Evolutionary conservation across 108 stramenopile species (phyloP).

Genomic region (Nitzschia sp.): DNA sequence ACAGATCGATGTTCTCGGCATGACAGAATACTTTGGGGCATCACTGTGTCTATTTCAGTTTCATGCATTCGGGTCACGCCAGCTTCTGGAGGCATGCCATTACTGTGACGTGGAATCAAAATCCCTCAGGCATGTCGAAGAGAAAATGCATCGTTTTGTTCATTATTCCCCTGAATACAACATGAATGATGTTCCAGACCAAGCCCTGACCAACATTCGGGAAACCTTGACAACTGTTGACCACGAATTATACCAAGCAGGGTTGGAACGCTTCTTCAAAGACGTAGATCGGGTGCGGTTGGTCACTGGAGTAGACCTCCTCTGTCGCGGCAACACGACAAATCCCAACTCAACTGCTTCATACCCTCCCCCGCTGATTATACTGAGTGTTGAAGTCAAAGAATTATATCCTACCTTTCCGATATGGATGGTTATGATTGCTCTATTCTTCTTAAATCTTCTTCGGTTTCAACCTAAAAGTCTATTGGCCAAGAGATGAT

Average conservation of each 20-base stretch:
- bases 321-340: slow-evolving; percentile 4
- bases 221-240: not conserved
- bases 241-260: not conserved
- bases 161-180: not conserved
- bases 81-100: not conserved
- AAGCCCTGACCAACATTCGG: not conserved
- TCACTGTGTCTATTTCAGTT: slow-evolving; percentile 12
- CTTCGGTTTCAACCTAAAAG: too few species aligned
- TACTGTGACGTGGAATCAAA: not conserved
- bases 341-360: not conserved
- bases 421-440: too few species aligned
- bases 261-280: not conserved
- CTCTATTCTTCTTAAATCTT: too few species aligned
- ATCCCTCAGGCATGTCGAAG: not conserved
- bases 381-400: too few species aligned
- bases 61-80: not conserved
- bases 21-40: slow-evolving; percentile 12
- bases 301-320: not conserved
- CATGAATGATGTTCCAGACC: not conserved
- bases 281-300: not conserved
- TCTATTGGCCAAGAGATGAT: too few species aligned
- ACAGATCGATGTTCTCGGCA: slow-evolving; percentile 10
- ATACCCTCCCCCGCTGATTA: too few species aligned
- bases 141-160: not conserved
- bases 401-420: too few species aligned